Percentiles rank a stretch among this genome's conserved stretches.
Evolutionary conservation across 1,284 basidiomycete genomes (phyloP).

Genomic region (Polyporus tsugae): DNA sequence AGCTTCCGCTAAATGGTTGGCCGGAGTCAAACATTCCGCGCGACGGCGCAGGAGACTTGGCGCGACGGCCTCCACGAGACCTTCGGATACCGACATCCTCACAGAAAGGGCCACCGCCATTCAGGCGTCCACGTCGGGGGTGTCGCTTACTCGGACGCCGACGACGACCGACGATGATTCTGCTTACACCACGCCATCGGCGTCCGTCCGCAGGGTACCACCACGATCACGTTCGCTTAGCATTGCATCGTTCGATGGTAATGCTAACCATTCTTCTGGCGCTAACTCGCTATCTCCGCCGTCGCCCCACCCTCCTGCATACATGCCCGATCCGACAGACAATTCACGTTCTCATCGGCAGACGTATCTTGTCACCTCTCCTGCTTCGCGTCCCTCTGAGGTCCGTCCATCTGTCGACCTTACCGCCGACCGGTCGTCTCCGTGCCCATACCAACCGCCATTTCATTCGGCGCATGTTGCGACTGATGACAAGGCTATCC

Average conservation of each 20-base stretch:
- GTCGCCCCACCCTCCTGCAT: slow-evolving; percentile 32
- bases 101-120: slow-evolving; percentile 17
- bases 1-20: slow-evolving; percentile 71
- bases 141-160: slow-evolving; percentile 30
- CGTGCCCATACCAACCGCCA: slow-evolving; percentile 31
- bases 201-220: slow-evolving; percentile 19
- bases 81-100: slow-evolving; percentile 27
- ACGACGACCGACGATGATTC: slow-evolving; percentile 12
- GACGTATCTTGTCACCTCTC: slow-evolving; percentile 18
- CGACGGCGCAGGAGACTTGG: slow-evolving; percentile 55
- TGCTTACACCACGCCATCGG: slow-evolving; percentile 15
- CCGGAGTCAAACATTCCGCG: slow-evolving; percentile 60
- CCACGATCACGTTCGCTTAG: slow-evolving; percentile 25
- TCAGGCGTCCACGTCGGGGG: slow-evolving; percentile 29
- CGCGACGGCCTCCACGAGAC: slow-evolving; percentile 21
- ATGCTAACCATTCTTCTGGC: slow-evolving; percentile 4
- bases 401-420: slow-evolving; percentile 11
- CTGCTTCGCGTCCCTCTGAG: slow-evolving; percentile 12
- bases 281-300: slow-evolving; percentile 14
- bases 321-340: slow-evolving; percentile 18
- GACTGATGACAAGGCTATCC: slow-evolving; percentile 74
- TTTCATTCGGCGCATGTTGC: slow-evolving; percentile 68
- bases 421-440: slow-evolving; percentile 10
- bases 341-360: slow-evolving; percentile 11
- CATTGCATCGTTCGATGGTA: slow-evolving; percentile 10